A percentile compares a stretch with the other conserved stretches of the same genome.
phyloP scores from a whole-genome alignment of 2,329 filamentous ascomycete genomes.

The Pyrenophora tritici-repentis region DNA sequence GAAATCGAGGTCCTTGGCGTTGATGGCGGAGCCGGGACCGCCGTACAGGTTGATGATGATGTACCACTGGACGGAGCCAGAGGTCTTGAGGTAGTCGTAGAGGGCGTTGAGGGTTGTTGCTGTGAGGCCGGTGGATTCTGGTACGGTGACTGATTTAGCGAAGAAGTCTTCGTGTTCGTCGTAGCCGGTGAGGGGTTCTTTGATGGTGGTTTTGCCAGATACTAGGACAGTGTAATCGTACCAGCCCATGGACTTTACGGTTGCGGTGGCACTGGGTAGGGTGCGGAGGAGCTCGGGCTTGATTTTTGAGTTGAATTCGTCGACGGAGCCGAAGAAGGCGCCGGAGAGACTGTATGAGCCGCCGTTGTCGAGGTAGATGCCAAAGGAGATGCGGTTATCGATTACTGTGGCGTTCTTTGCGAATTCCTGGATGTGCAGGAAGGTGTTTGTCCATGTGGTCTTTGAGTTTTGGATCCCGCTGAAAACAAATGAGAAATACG shows the following conservation, averaged over 20 bases:
- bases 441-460: slow-evolving; percentile 43
- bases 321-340: slow-evolving; percentile 47
- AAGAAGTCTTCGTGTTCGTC: slow-evolving; percentile 49
- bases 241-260: slow-evolving; percentile 39
- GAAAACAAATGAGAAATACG: slow-evolving; percentile 37
- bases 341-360: slow-evolving; percentile 46
- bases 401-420: slow-evolving; percentile 49
- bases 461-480: slow-evolving; percentile 33
- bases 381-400: slow-evolving; percentile 49
- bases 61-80: slow-evolving; percentile 34
- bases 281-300: slow-evolving; percentile 48
- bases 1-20: slow-evolving; percentile 40
- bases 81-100: slow-evolving; percentile 40
- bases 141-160: slow-evolving; percentile 50
- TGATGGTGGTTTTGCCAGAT: slow-evolving; percentile 35
- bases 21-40: slow-evolving; percentile 44
- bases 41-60: slow-evolving; percentile 49
- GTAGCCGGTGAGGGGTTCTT: slow-evolving; percentile 41
- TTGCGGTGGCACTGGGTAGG: slow-evolving; percentile 35
- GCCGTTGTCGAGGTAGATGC: slow-evolving; percentile 48
- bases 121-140: slow-evolving; percentile 40
- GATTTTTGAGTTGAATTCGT: slow-evolving; percentile 47
- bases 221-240: slow-evolving; percentile 52
- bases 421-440: slow-evolving; percentile 50
- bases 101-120: slow-evolving; percentile 32